phyloP scores from a whole-genome alignment of 2,329 filamentous ascomycete species.

The Aspergillus cejpii region DNA sequence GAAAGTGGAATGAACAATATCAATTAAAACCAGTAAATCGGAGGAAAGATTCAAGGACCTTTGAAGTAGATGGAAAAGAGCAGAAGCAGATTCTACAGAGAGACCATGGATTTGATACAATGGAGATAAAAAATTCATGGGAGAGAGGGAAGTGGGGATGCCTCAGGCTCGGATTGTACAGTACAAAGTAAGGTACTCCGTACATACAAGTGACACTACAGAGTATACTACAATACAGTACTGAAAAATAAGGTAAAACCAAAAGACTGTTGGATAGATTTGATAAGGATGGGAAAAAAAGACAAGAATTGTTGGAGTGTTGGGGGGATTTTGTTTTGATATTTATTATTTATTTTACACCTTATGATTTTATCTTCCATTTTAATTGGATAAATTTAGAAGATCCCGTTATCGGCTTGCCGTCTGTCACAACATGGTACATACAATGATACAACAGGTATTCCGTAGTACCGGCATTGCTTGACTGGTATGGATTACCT shows the following conservation, averaged over 20 bases:
- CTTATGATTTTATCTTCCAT: too few relatives aligned
- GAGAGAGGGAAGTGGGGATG: slow-evolving; percentile 6
- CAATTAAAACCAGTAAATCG: not conserved
- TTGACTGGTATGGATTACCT: too few relatives aligned
- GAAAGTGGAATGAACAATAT: not conserved
- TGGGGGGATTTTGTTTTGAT: slow-evolving; percentile 16
- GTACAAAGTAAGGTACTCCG: slow-evolving; percentile 5
- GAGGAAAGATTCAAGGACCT: not conserved
- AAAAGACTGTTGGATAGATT: not conserved
- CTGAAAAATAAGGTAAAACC: slow-evolving; percentile 6
- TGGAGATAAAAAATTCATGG: too few relatives aligned
- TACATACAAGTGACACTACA: too few relatives aligned
- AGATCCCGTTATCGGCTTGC: too few relatives aligned
- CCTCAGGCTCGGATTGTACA: not conserved
- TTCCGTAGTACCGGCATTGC: too few relatives aligned
- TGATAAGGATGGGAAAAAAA: slow-evolving; percentile 18
- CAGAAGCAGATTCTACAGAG: not conserved
- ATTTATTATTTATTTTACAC: too few relatives aligned
- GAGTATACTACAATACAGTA: too few relatives aligned
- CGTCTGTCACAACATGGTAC: too few relatives aligned
- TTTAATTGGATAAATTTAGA: too few relatives aligned
- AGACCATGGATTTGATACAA: not conserved
- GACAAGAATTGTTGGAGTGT: slow-evolving; percentile 7
- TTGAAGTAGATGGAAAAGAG: not conserved
- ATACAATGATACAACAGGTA: too few relatives aligned